phyloP scores from a whole-genome alignment of 805 yeast genomes.

The Saturnispora gosingensis region DNA sequence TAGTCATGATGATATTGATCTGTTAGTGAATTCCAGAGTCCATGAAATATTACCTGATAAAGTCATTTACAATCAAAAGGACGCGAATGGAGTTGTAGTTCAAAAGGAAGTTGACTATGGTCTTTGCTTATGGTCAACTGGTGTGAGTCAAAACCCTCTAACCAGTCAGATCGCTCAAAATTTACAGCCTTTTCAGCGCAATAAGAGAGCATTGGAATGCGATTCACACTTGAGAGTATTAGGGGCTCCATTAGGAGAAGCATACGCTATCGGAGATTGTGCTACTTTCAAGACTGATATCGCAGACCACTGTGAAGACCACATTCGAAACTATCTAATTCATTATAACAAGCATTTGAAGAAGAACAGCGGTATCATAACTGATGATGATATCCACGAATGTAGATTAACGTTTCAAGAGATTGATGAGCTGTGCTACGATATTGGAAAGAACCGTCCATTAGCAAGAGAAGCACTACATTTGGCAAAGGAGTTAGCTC shows the following conservation, averaged over 20 bases:
- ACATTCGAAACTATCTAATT: constrained; percentile 97
- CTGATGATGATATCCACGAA: constrained; percentile 44
- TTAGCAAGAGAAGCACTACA: constrained; percentile 48
- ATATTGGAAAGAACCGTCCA: constrained; percentile 45
- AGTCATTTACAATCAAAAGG: constrained; percentile 48
- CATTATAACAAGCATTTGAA: constrained; percentile 52
- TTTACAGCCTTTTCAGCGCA: constrained; percentile 42
- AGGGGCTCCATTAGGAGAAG: constrained; percentile 60
- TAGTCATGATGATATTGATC: constrained; percentile 53
- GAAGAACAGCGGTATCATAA: constrained; percentile 30
- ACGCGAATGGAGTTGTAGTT: constrained; percentile 31
- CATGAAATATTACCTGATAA: constrained; percentile 65
- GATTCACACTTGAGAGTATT: constrained; percentile 62
- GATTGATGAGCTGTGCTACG: constrained; percentile 38
- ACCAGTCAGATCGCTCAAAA: constrained; percentile 45
- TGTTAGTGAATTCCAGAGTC: constrained; percentile 79
- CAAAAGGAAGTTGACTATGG: constrained; percentile 53
- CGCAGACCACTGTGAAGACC: constrained; percentile 74
- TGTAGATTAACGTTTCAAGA: constrained; percentile 39
- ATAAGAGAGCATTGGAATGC: constrained; percentile 65
- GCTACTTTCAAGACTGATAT: constrained; percentile 57
- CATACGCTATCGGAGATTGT: constrained; percentile 60
- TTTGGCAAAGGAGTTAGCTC: constrained; percentile 40
- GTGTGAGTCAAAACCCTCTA: constrained; percentile 58
- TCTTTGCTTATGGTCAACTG: constrained; percentile 68